Percentiles rank a stretch among this genome's conserved stretches.
Conservation (phyloP, 1,139 yeast genomes). For the Blastobotrys malaysiensis region DNA sequence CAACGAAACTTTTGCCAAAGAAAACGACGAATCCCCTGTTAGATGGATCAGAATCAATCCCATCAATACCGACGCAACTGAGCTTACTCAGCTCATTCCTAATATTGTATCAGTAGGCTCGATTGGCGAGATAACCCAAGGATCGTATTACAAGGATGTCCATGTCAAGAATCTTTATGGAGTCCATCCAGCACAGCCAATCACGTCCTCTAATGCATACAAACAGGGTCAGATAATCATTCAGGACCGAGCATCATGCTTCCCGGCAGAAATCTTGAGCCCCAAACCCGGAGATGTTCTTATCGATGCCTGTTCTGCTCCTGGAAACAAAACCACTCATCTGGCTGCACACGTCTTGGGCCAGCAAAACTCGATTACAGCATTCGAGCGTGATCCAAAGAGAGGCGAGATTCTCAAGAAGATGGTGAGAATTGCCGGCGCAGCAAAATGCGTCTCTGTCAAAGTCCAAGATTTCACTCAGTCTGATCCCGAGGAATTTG, state of each 20-base stretch:
- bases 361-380: slow-evolving; percentile 48
- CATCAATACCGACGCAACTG: slow-evolving; percentile 35
- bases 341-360: slow-evolving; percentile 55
- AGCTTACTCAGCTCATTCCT: slow-evolving; percentile 38
- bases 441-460: slow-evolving; percentile 54
- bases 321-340: slow-evolving; percentile 96
- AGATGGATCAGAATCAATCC: slow-evolving; percentile 84
- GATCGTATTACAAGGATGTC: slow-evolving; percentile 57
- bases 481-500: slow-evolving; percentile 54
- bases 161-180: slow-evolving; percentile 76
- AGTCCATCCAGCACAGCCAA: slow-evolving; percentile 61
- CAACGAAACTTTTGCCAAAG: slow-evolving; percentile 35
- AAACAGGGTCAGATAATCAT: slow-evolving; percentile 72
- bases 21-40: slow-evolving; percentile 57
- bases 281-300: slow-evolving; percentile 48
- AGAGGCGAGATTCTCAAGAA: slow-evolving; percentile 67
- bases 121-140: slow-evolving; percentile 41
- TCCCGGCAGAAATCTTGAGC: slow-evolving; percentile 80
- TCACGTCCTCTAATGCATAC: slow-evolving; percentile 63
- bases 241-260: slow-evolving; percentile 95
- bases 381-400: slow-evolving; percentile 78
- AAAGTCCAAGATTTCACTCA: slow-evolving; percentile 81
- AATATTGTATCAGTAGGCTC: slow-evolving; percentile 46
- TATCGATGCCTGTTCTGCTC: slow-evolving; percentile 96
- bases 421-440: slow-evolving; percentile 81